Evolutionary conservation across 192 early-diverging fungal genomes (phyloP), one percentile per base, ranked within the genome.

Genomic region (Coemansia sp.): DNA sequence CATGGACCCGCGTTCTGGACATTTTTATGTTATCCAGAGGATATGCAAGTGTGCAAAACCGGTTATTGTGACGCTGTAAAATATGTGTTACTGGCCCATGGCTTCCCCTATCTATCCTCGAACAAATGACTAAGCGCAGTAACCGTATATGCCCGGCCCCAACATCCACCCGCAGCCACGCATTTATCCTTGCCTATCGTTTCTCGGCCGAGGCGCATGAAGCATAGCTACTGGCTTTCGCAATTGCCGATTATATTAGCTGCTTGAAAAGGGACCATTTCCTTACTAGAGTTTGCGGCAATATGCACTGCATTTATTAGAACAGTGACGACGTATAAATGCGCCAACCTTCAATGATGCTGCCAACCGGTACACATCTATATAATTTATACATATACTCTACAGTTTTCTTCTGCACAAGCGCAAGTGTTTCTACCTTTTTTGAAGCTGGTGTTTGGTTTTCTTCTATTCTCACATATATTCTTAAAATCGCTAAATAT

Each of bases 301-400:
- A 23, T 34, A 36, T 38, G 46, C 28, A 7, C 44, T 36, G 20
- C 37, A 52, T 63, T 34, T 42, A 63, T 63, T 63, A 63, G 50
- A 42, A 63, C 61, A 63, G 61, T 63, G 61, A 63, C 21, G n/a
- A 21, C 58, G 46, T 47, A 59, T 59, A 59, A 48, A 48, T 20
- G 47, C 47, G 47, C 47, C 47, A 19, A 48, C 15, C 47, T 48
- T 19, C 19, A 19, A 48, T 48, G 5, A 19, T 48, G 40, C 22
- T 37, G 25, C 37, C 19, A 22, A 10, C 20, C 31, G 37, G 19
- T 58, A n/a, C 36, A 28, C 26, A 57, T 9, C 5, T 36, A 57
- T 47, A 55, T 55, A 26, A 25, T n/a, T n/a, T 55, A 31, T 56
- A 37, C 52, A 25, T 54, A 54, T 54, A 54, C 19, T 48, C 47